These are phyloP conservation scores for Dinochytrium kinnereticum DNA, from an alignment of 371 early-diverging fungal genomes.

Conservation along the genomic window DNA sequence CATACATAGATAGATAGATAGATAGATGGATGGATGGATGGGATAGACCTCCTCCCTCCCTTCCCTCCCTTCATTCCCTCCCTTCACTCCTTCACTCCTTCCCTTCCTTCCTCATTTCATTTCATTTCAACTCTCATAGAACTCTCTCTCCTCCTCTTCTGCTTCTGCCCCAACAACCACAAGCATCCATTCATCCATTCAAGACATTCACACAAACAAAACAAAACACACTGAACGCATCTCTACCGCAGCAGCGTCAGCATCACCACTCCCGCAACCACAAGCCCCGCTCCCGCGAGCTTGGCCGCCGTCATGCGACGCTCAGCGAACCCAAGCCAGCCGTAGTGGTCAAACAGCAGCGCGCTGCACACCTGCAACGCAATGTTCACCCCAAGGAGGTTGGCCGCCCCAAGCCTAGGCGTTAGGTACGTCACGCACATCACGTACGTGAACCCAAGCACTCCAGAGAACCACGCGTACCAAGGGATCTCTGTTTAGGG, in stretches of 20 bases:
- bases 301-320: neutral
- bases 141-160: no score
- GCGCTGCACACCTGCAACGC: neutral
- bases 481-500: neutral
- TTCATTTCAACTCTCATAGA: no score
- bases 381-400: neutral
- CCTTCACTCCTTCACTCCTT: no score
- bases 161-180: no score
- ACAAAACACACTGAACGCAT: no score
- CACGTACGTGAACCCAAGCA: slow-evolving; percentile 3
- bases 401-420: neutral
- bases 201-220: no score
- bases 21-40: no score
- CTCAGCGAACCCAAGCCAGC: neutral
- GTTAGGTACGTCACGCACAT: neutral
- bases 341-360: slow-evolving; percentile 1
- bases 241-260: neutral
- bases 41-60: no score
- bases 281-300: neutral
- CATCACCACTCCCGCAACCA: slow-evolving; percentile 7
- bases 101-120: no score
- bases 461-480: slow-evolving; percentile 1
- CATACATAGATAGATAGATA: no score
- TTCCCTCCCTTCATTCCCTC: no score
- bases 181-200: no score